Evolutionary conservation across 192 early-diverging fungal species (phyloP).

Genomic region (Diversispora eburnea): DNA sequence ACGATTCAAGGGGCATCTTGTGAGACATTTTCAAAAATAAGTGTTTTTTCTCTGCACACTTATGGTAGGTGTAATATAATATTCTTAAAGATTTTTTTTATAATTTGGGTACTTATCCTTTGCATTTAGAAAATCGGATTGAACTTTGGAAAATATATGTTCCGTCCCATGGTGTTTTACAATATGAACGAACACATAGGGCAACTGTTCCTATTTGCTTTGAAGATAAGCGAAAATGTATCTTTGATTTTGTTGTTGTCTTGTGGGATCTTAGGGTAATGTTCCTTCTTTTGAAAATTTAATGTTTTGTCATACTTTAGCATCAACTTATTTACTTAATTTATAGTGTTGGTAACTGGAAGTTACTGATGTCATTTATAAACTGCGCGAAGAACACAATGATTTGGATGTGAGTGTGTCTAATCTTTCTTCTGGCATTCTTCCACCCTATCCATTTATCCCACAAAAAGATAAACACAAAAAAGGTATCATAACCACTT

Average conservation of each 20-base stretch:
- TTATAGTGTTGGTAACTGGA: slow-evolving; percentile 16
- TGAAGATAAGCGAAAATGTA: slow-evolving; percentile 18
- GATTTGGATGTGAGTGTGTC: slow-evolving; percentile 4
- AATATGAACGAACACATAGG: slow-evolving; percentile 21
- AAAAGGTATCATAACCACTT: slow-evolving; percentile 3
- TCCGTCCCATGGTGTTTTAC: slow-evolving; percentile 15
- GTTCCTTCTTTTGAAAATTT: not conserved
- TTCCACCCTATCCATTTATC: slow-evolving; percentile 10
- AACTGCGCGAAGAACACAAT: slow-evolving; percentile 12
- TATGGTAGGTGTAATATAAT: slow-evolving; percentile 16
- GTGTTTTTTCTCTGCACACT: slow-evolving; percentile 19
- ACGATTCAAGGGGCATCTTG: not conserved
- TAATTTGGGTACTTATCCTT: slow-evolving; percentile 1
- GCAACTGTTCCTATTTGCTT: slow-evolving; percentile 28
- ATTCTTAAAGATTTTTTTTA: slow-evolving; percentile 12
- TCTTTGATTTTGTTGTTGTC: slow-evolving; percentile 23
- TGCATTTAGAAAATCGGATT: slow-evolving; percentile 16
- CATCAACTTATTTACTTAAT: slow-evolving; percentile 20
- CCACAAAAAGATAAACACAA: slow-evolving; percentile 18
- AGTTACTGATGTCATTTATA: slow-evolving; percentile 14
- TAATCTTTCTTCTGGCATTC: slow-evolving; percentile 1
- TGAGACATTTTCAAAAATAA: slow-evolving; percentile 28
- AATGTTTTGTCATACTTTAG: slow-evolving; percentile 16
- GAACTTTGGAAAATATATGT: slow-evolving; percentile 20
- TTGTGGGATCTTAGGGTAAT: slow-evolving; percentile 23